Evolutionary conservation across 169 alveolate species (phyloP), one percentile per base, ranked within the genome.

Genomic region (Theileria luwenshuni): DNA sequence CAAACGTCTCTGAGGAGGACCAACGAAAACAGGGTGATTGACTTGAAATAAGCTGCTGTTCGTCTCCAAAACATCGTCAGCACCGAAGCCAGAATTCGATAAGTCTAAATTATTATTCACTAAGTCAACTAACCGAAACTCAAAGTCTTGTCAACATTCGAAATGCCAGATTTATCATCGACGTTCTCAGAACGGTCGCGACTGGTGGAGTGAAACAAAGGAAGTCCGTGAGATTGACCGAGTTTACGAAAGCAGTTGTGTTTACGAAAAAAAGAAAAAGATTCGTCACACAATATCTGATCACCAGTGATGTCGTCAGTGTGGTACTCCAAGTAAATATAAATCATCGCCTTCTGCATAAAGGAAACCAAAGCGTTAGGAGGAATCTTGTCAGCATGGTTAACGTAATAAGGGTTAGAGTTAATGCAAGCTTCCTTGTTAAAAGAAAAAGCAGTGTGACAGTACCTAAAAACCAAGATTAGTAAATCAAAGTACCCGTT

Each of bases 271-370:
- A 93, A 83, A 19, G 94, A 83, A 72, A 93, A 93, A 19, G 96
- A 90, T 59, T 92, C 96, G 33, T 90, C 94, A 83, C 95, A 91
- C 23, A 60, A 72, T 38, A 86, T 83, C 58, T 73, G 89, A 12
- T 85, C 84, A 6, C 94, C 94, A 25, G 86, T 81, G 12, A 84
- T 89, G 58, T 88, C 91, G 25, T 93, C 96, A 13, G 95, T 92
- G 85, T 93, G 96, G 59, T 86, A 92, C 75, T 93, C 96, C 42
- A 93, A 64, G 64, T 90, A 92, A 35, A 92, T 89, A 75, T 85
- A 93, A 35, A 92, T 84, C 83, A 93, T 71, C n/a, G 96, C 96
- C 81, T 93, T 93, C 80, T 93, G 96, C 77, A 93, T 80, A 30
- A 93, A 90, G 19, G 95, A 86, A 30, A 93, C 92, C 51, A 93